Evolutionary conservation across 148 eudicot species (phyloP).

Genomic region (Fagopyrum esculentum): DNA sequence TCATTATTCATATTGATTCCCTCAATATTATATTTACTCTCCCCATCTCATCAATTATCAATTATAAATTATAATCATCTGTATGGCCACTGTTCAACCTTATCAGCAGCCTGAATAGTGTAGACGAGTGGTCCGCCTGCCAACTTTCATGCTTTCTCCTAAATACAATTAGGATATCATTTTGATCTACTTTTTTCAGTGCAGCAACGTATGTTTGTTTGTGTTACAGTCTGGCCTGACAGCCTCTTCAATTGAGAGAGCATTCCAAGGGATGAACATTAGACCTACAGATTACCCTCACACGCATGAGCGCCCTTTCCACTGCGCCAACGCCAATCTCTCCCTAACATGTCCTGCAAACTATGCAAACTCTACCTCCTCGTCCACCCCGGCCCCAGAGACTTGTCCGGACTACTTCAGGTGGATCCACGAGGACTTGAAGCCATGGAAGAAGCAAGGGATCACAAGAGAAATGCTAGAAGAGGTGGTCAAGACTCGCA

Average conservation of each 20-base stretch:
- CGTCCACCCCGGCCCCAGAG: not conserved
- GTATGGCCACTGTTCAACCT: too few species aligned
- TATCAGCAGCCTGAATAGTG: too few species aligned
- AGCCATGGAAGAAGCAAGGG: constrained; percentile 24
- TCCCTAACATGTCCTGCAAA: constrained; percentile 15
- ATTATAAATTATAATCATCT: too few species aligned
- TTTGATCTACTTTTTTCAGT: too few species aligned
- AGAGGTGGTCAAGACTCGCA: not conserved
- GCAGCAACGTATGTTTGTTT: too few species aligned
- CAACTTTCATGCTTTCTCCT: too few species aligned
- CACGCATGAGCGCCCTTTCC: not conserved
- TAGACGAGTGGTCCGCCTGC: too few species aligned
- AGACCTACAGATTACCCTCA: not conserved
- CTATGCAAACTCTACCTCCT: not conserved
- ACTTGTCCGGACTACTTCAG: constrained; percentile 26
- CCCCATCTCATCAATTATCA: too few species aligned
- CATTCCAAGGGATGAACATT: constrained; percentile 4
- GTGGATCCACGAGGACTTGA: constrained; percentile 24
- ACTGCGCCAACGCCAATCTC: constrained; percentile 10
- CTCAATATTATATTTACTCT: not conserved
- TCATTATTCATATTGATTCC: not conserved
- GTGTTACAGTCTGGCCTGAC: constrained; percentile 7
- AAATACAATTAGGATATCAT: too few species aligned
- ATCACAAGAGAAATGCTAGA: constrained; percentile 26
- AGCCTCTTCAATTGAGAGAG: not conserved